Conservation (phyloP, 2,329 filamentous ascomycete species). For the Pezicula carpinea region DNA sequence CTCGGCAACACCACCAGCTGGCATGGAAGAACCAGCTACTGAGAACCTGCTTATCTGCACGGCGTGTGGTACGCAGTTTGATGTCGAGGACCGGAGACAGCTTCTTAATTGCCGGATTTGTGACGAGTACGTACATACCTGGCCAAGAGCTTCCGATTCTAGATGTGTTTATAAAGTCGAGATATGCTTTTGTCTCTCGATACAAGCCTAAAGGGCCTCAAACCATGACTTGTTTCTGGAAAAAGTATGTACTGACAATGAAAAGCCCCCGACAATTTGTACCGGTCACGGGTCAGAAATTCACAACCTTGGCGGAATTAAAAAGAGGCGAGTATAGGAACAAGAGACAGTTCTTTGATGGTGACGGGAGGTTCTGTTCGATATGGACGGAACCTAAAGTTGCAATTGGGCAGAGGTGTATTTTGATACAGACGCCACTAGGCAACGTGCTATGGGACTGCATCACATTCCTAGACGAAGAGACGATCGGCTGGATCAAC, state of each 20-base stretch:
- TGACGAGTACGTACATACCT: conserved; percentile 44
- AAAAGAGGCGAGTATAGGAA: conserved; percentile 43
- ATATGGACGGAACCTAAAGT: conserved; percentile 53
- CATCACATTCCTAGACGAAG: conserved; percentile 62
- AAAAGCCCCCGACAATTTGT: conserved; percentile 59
- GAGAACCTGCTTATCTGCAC: conserved; percentile 52
- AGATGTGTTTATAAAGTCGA: too few relatives aligned
- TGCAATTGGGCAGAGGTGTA: conserved; percentile 70
- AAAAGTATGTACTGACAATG: too few relatives aligned
- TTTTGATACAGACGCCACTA: conserved; percentile 58
- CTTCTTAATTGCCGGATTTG: conserved; percentile 63
- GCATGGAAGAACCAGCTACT: conserved; percentile 10
- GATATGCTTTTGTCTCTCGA: too few relatives aligned
- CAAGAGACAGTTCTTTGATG: conserved; percentile 42
- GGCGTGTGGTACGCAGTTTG: conserved; percentile 68
- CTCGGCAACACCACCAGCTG: too few relatives aligned
- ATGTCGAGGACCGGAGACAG: conserved; percentile 41
- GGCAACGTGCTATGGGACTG: conserved; percentile 82
- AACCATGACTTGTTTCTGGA: too few relatives aligned
- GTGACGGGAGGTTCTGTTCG: conserved; percentile 40
- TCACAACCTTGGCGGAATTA: conserved; percentile 53
- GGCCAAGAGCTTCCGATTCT: too few relatives aligned
- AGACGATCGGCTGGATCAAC: conserved; percentile 54
- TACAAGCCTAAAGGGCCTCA: too few relatives aligned
- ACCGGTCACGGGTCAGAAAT: conserved; percentile 58